Evolutionary conservation across 768 basidiomycete species (phyloP), one percentile per base, ranked within the genome.

Genomic region (Boletus tylopilopsis): DNA sequence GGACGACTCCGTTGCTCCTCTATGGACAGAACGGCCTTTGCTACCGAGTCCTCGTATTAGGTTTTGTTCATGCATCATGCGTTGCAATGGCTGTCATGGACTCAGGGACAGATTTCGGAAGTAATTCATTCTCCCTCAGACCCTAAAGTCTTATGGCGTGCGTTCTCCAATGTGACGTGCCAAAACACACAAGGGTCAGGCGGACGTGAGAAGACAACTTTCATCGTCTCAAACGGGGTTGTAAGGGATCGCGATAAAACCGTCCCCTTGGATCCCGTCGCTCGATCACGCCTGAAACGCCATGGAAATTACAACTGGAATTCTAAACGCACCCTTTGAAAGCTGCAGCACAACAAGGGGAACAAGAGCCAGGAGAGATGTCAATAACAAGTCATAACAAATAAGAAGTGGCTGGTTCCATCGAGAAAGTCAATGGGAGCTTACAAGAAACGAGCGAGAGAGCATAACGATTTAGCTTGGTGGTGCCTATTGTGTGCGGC

Each of bases 391-490:
- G 54, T 62, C 58, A 38, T 65, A 48, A 60, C 34, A 57, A 47
- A 41, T 57, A 44, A 42, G 18, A 55, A 41, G 34, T 42, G 13
- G 24, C 32, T 19, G 48, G 42, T 57, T 51, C 47, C 49, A 46
- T 48, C 41, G 42, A 53, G 47, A 21, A 50, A 51, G 47, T 43
- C 58, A 35, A 50, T 34, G 33, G 51, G 47, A 38, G 32, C 36
- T 43, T 58, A 50, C 47, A 36, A 54, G 43, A 53, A 67, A 65
- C 49, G 63, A 63, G 52, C 18, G 60, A 44, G 51, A 53, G 36
- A 56, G 62, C 59, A 64, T 62, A 59, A 55, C 44, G 54, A 62
- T 64, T 32, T 56, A 57, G 53, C 52, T 53, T 53, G 46, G 50
- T 36, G 52, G 42, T 56, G 46, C 54, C 51, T 49, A 37, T 48